Evolutionary conservation across 805 yeast genomes (phyloP), one percentile per base, ranked within the genome.

Genomic region (Naumovozyma baii): DNA sequence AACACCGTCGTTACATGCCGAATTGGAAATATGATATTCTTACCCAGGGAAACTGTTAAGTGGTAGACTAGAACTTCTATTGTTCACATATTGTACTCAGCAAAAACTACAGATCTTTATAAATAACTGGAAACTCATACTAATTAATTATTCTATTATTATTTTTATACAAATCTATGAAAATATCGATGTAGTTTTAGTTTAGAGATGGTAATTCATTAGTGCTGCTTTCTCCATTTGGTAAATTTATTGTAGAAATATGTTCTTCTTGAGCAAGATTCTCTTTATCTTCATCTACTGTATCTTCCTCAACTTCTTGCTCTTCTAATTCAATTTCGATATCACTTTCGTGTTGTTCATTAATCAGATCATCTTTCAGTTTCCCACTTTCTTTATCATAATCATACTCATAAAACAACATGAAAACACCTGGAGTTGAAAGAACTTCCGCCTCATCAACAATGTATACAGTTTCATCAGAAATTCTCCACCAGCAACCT

Each of bases 401-500:
- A 40, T 69, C 73, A 41, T 64, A 60, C 56, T 88, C 96, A 57
- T 90, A 90, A 54, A 90, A 90, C 50, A 90, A 61, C 95, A 90
- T 85, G 49, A 87, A 90, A 0, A 90, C 87, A 19, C 96, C 96
- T 40, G 84, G 92, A 3, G 87, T 76, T 12, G 69, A 68, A 41
- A 85, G 63, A 1, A 87, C 96, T 55, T 88, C 95, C 2, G 73
- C 72, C 55, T 85, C 95, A 10, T 78, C 73, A 3, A 85, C 86
- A 25, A 83, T 71, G 43, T 85, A 77, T 2, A 88, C 94, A 2
- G 79, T 77, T 55, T 87, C 95, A 61, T 92, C 98, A 50, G 92
- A 81, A 15, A 88, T 80, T 57, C 95, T 74, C 95, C 96, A 88
- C 98, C 98, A 90, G 9, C 77, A 70, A 2, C 88, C 92, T 48